These are phyloP conservation scores for Backusella mclennaniae DNA, from an alignment of 192 early-diverging fungal species.

Conservation along the genomic window DNA sequence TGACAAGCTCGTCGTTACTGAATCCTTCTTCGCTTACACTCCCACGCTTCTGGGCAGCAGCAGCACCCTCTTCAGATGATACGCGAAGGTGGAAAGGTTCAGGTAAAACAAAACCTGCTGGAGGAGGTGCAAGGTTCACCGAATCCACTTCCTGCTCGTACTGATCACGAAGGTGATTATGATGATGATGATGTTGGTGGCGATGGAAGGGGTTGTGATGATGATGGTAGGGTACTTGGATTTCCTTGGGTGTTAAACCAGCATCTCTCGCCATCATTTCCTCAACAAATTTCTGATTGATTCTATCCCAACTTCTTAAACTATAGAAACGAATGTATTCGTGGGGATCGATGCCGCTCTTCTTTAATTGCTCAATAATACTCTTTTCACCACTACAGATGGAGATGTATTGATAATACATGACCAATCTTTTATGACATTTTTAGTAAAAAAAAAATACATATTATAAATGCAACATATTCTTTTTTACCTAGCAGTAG, in stretches of 20 bases:
- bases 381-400: constrained; percentile 76
- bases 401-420: constrained; percentile 80
- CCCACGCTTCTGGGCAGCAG: background rate
- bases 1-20: constrained; percentile 14
- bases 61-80: background rate
- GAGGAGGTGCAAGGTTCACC: background rate
- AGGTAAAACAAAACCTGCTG: background rate
- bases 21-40: background rate
- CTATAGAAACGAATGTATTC: constrained; percentile 77
- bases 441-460: background rate
- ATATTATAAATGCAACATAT: background rate
- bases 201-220: background rate
- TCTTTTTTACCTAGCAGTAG: constrained; percentile 50
- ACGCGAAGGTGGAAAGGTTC: background rate
- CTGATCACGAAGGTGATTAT: background rate
- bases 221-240: constrained; percentile 14
- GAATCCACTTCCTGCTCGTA: background rate
- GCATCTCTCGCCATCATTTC: constrained; percentile 25
- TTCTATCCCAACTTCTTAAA: constrained; percentile 74
- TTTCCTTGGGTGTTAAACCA: constrained; percentile 18
- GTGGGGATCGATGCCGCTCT: constrained; percentile 51
- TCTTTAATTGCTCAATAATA: constrained; percentile 53
- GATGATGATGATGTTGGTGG: background rate
- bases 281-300: constrained; percentile 36
- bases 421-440: constrained; percentile 46